Base-by-base conservation (phyloP, 2,329 filamentous ascomycete species). In the Verruconis gallopava region DNA sequence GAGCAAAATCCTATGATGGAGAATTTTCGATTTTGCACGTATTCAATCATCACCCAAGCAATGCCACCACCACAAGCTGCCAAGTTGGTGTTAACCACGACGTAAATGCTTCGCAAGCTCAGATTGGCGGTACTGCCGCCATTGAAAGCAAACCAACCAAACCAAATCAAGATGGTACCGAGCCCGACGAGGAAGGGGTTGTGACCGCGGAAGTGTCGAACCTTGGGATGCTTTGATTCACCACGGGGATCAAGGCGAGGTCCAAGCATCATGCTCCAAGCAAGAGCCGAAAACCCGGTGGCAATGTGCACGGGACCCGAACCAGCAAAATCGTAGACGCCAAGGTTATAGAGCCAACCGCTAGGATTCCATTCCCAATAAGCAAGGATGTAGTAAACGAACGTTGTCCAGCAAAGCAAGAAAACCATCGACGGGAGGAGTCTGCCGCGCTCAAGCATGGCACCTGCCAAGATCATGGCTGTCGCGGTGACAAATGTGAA, bases 401-500 rank as follows among this genome's bases (percentile, higher is more conserved):
- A 58, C 1, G 56, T 57, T 0, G 54, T 57, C 56, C 55, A 58
- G 43, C 52, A 57, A n/a, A 58, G 49, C 22, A 58, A 30, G 38
- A 58, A 59, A 3, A 59, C 42, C 54, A 57, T 57, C 2, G 47
- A 50, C 21, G 55, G 55, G 39, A 46, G 53, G 17, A 58, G 25
- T 1, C 55, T 49, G 47, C 86, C 86, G 50, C 86, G 75, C 59
- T 94, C 86, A 40, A 85, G 85, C 21, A 86, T 82, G 38, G 85
- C 85, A 47, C 85, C 85, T 28, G 85, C 79, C 3, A 83, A 84
- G 35, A 93, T 74, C 36, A 85, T 30, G n/a, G 25, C 25, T 9
- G 85, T 93, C 64, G 93, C 84, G 51, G 77, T 74, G 40, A 83
- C 83, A 65, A 89, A 89, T 81, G 88, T 88, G 66, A 82, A 81